Evolutionary conservation across 371 early-diverging fungal species (phyloP).

Genomic region (Mortierella sp.): DNA sequence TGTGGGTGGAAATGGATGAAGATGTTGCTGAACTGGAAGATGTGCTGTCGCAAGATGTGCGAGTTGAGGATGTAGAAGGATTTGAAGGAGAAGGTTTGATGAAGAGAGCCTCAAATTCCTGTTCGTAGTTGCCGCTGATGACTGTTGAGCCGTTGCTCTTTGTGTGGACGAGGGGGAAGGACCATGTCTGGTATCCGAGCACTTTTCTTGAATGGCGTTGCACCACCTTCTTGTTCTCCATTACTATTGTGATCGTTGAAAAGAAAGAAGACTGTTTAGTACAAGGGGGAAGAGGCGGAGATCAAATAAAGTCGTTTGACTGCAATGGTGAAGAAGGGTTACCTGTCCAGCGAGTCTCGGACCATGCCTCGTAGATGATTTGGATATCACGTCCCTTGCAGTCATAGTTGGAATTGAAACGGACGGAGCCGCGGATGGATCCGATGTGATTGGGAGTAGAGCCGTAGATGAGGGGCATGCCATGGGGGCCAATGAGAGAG

Average conservation of each 20-base stretch:
- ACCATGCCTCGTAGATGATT: constrained; percentile 53
- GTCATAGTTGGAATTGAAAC: constrained; percentile 47
- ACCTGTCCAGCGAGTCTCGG: constrained; percentile 35
- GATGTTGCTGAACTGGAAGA: neutral
- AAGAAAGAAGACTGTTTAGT: neutral
- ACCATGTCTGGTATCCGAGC: constrained; percentile 36
- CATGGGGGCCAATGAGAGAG: constrained; percentile 30
- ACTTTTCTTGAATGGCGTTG: constrained; percentile 25
- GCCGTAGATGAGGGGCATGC: constrained; percentile 50
- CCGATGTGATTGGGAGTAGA: constrained; percentile 29
- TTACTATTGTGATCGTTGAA: neutral
- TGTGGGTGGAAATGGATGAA: constrained; percentile 5
- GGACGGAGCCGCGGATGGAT: constrained; percentile 38
- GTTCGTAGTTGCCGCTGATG: constrained; percentile 33
- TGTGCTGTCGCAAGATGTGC: constrained; percentile 18
- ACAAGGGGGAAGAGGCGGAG: neutral
- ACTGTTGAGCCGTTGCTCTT: constrained; percentile 33
- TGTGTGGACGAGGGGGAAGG: constrained; percentile 41
- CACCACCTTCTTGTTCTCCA: constrained; percentile 21
- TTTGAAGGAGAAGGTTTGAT: neutral
- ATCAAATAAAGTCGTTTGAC: neutral
- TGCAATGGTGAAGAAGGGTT: neutral
- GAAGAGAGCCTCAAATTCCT: constrained; percentile 33
- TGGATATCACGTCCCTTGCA: constrained; percentile 54
- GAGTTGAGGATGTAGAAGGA: neutral